Evolutionary conservation across 306 rosid species (phyloP).

Genomic region (Betula pendula): DNA sequence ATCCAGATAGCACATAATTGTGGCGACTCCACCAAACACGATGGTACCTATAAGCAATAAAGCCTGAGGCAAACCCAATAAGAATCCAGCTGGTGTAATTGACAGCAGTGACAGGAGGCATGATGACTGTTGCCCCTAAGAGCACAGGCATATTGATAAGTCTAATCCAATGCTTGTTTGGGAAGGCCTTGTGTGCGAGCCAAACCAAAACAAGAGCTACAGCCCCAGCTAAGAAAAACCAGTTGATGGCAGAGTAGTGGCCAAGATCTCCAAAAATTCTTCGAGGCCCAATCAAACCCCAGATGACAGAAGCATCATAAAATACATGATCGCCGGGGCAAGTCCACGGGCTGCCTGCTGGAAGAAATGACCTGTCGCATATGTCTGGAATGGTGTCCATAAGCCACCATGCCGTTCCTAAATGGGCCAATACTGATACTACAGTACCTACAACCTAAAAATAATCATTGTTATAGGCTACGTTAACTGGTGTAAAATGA

Average conservation of each 20-base stretch:
- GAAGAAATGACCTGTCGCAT: slow-evolving; percentile 63
- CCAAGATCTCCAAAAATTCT: slow-evolving; percentile 83
- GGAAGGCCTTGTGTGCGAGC: slow-evolving; percentile 77
- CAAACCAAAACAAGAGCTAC: slow-evolving; percentile 70
- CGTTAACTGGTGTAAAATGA: too few species aligned
- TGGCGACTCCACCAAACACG: slow-evolving; percentile 80
- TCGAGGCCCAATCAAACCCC: slow-evolving; percentile 80
- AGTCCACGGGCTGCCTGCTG: slow-evolving; percentile 81
- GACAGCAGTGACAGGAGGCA: slow-evolving; percentile 85
- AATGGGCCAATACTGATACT: slow-evolving; percentile 57
- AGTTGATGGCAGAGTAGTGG: slow-evolving; percentile 64
- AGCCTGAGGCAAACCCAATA: slow-evolving; percentile 72
- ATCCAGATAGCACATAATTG: slow-evolving; percentile 74
- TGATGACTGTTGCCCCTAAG: slow-evolving; percentile 46
- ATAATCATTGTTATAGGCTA: not conserved
- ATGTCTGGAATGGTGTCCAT: slow-evolving; percentile 62
- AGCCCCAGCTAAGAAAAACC: slow-evolving; percentile 81
- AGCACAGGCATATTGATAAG: slow-evolving; percentile 73
- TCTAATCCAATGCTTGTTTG: slow-evolving; percentile 61
- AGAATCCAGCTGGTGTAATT: slow-evolving; percentile 75
- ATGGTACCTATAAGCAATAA: slow-evolving; percentile 58
- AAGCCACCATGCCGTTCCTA: slow-evolving; percentile 87
- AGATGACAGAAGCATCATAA: slow-evolving; percentile 79
- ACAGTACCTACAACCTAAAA: slow-evolving; percentile 62
- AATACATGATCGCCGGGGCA: slow-evolving; percentile 89